A percentile compares a stretch with the other conserved stretches of the same genome.
phyloP scores from a whole-genome alignment of 306 rosid genomes.

The Mimosa pudica region DNA sequence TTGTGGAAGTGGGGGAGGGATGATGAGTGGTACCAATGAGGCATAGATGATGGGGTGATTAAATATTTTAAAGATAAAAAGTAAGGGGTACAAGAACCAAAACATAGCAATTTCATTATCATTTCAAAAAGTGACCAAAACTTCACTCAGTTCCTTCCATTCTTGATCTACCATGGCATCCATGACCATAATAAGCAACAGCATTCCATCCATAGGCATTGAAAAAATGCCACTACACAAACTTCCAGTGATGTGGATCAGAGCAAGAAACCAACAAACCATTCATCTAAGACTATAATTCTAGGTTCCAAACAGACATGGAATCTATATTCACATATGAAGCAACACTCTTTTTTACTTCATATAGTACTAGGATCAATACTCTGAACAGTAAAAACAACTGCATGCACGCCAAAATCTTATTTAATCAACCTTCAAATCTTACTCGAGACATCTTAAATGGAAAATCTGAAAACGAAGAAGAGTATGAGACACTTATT shows the following conservation, averaged over 20 bases:
- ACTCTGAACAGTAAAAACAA: too few species aligned
- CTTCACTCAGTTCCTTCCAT: neutral
- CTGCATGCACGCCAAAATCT: too few species aligned
- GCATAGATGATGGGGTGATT: conserved; percentile 20
- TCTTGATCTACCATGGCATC: neutral
- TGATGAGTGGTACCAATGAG: conserved; percentile 42
- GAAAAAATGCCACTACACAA: conserved; percentile 42
- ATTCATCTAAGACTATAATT: too few species aligned
- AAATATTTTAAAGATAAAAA: conserved; percentile 8
- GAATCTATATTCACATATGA: too few species aligned
- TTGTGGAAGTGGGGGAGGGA: conserved; percentile 30
- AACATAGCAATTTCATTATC: neutral
- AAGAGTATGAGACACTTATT: too few species aligned
- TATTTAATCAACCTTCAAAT: too few species aligned
- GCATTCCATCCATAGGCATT: conserved; percentile 35
- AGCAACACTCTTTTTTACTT: too few species aligned
- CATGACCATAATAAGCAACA: neutral
- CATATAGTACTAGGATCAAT: too few species aligned
- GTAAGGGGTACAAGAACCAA: conserved; percentile 28
- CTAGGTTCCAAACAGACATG: too few species aligned
- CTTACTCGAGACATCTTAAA: too few species aligned
- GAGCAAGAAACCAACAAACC: too few species aligned
- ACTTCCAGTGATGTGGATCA: conserved; percentile 33
- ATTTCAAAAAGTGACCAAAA: neutral
- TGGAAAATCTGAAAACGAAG: too few species aligned